Evolutionary conservation across 169 alveolate species (phyloP).

Genomic region (Plasmodium blacklocki): DNA sequence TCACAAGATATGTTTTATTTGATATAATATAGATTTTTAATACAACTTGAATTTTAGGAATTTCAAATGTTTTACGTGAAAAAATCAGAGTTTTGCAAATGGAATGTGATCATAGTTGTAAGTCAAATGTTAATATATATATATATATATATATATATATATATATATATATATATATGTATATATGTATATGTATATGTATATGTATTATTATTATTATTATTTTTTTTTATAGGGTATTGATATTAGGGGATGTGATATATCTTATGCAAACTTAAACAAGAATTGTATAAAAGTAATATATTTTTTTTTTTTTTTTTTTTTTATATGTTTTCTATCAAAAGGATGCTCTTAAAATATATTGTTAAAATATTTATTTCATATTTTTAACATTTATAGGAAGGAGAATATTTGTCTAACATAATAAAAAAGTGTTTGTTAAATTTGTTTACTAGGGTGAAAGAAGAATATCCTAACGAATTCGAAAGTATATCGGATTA

Average conservation of each 20-base stretch:
- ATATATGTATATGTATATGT: too few species aligned
- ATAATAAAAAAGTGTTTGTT: conserved; percentile 42
- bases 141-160: conserved; percentile 5
- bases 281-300: conserved; percentile 66
- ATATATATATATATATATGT: neutral
- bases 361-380: neutral
- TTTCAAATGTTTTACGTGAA: conserved; percentile 37
- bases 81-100: conserved; percentile 68
- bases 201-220: neutral
- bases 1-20: too few species aligned
- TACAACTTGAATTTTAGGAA: conserved; percentile 9
- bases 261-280: conserved; percentile 67
- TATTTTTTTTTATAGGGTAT: conserved; percentile 43
- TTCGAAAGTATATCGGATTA: conserved; percentile 73
- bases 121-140: neutral
- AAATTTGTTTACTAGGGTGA: conserved; percentile 40
- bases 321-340: neutral
- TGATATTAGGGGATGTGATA: conserved; percentile 70
- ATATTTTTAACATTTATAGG: conserved; percentile 43
- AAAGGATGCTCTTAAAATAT: neutral
- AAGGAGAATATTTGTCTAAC: conserved; percentile 65
- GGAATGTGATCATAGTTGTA: conserved; percentile 66
- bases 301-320: neutral
- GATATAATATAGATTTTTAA: too few species aligned
- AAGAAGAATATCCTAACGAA: conserved; percentile 51